A percentile compares a stretch with the other conserved stretches of the same genome.
These are phyloP conservation scores for Darksidea phi DNA, from an alignment of 495 filamentous ascomycete species.

Conservation along the genomic window DNA sequence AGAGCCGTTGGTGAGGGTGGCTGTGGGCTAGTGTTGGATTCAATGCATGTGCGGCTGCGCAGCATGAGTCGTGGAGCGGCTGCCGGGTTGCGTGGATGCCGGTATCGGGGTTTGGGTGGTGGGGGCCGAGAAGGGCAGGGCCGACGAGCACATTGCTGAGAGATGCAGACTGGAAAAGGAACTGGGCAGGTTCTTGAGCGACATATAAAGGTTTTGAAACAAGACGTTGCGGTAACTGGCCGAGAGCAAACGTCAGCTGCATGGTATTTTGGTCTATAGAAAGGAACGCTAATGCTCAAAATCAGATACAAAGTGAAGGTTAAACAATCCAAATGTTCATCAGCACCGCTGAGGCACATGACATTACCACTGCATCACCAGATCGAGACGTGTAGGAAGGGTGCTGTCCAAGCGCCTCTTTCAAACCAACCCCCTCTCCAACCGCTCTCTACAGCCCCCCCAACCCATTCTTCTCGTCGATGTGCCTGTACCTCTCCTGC, in stretches of 20 bases:
- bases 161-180: too few species aligned
- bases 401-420: background rate
- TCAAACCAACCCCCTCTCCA: background rate
- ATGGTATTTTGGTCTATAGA: background rate
- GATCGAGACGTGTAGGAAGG: background rate
- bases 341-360: background rate
- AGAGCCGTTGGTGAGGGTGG: background rate
- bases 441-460: constrained; percentile 21
- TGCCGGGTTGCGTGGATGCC: background rate
- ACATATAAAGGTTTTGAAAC: background rate
- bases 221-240: background rate
- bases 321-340: background rate
- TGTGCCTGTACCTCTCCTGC: constrained; percentile 64
- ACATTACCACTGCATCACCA: background rate
- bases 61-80: background rate
- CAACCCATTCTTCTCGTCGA: constrained; percentile 63
- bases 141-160: too few species aligned
- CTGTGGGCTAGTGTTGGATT: background rate
- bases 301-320: constrained; percentile 1
- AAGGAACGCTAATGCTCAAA: background rate
- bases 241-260: background rate
- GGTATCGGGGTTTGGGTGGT: background rate
- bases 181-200: too few species aligned
- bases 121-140: background rate
- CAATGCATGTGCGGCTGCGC: background rate